phyloP scores from a whole-genome alignment of 73 alveolate genomes.

The Paramecium sonneborni region DNA sequence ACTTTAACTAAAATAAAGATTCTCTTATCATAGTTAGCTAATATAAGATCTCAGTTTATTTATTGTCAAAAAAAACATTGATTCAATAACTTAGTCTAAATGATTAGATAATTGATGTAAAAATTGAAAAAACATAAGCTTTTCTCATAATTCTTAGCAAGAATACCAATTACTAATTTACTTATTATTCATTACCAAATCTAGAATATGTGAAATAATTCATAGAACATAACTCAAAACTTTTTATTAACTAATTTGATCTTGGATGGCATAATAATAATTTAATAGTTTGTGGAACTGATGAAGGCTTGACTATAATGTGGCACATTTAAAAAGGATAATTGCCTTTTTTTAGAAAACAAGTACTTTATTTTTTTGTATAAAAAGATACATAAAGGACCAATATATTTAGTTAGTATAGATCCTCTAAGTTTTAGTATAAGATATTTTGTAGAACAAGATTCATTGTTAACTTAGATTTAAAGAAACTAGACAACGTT shows the following conservation, averaged over 20 bases:
- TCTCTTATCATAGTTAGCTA: not conserved
- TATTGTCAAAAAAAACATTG: not conserved
- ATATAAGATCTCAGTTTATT: not conserved
- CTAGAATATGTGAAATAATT: not conserved
- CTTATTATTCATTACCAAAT: not conserved
- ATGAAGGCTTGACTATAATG: not conserved
- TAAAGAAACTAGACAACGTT: too few species aligned
- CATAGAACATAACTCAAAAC: not conserved
- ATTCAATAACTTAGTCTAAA: not conserved
- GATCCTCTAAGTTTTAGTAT: not conserved
- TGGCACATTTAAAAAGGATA: constrained; percentile 1
- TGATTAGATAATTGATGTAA: not conserved
- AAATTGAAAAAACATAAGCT: not conserved
- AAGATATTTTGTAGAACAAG: not conserved
- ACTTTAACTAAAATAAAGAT: not conserved
- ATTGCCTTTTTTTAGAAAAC: not conserved
- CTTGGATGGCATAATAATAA: not conserved
- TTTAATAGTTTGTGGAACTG: not conserved
- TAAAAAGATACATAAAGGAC: not conserved
- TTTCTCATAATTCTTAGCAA: not conserved
- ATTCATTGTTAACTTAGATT: not conserved
- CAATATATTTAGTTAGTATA: not conserved
- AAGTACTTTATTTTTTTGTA: too few species aligned
- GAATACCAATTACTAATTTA: not conserved
- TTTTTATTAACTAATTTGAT: not conserved